Evolutionary conservation across 805 yeast genomes (phyloP).

Genomic region (Wickerhamomyces queroliae): DNA sequence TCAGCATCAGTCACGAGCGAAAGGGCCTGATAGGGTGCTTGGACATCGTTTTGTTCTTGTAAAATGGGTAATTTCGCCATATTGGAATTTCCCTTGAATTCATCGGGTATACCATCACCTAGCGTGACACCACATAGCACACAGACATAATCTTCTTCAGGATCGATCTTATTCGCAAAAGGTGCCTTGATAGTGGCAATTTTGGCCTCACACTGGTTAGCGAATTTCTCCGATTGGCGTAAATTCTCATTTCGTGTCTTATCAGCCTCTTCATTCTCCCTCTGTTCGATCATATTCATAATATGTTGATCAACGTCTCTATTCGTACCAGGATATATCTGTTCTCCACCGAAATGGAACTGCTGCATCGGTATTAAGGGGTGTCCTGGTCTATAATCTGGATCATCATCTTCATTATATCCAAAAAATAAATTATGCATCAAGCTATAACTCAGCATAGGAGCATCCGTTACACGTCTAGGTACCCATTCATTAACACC

Average conservation of each 20-base stretch:
- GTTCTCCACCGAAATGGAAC: background rate
- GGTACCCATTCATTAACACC: too few species aligned
- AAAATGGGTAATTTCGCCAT: conserved; percentile 25
- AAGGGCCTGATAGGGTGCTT: conserved; percentile 63
- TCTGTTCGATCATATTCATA: conserved; percentile 11
- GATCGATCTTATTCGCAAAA: conserved; percentile 22
- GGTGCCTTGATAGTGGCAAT: conserved; percentile 7
- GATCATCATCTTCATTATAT: conserved; percentile 6
- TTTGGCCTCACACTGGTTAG: background rate
- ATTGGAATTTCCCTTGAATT: conserved; percentile 29
- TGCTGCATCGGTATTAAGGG: background rate
- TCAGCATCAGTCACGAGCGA: conserved; percentile 47
- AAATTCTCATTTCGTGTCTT: conserved; percentile 7
- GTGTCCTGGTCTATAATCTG: conserved; percentile 6
- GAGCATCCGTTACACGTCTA: too few species aligned
- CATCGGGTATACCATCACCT: conserved; percentile 68
- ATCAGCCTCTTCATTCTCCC: conserved; percentile 14
- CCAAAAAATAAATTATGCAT: background rate
- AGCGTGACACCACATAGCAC: conserved; percentile 64
- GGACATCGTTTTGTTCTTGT: conserved; percentile 29
- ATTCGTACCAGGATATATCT: background rate
- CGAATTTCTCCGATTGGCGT: conserved; percentile 3
- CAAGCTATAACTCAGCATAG: too few species aligned
- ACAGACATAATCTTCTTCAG: conserved; percentile 43
- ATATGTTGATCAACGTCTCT: conserved; percentile 8